A percentile compares a stretch with the other conserved stretches of the same genome.
phyloP scores from a whole-genome alignment of 164 flowering plant species.

The Umbellularia californica region DNA sequence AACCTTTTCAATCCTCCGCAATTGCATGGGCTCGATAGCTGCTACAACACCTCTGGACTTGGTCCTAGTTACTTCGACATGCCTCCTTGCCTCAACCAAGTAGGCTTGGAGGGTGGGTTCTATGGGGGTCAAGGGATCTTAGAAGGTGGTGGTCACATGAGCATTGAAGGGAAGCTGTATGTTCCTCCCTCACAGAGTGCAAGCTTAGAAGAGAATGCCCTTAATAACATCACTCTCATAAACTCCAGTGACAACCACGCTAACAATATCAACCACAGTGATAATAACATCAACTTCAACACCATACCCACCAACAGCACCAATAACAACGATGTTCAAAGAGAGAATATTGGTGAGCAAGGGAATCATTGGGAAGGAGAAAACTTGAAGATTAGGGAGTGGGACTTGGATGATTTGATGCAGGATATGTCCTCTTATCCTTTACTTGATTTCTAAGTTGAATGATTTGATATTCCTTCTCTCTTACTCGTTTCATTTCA shows the following conservation, averaged over 20 bases:
- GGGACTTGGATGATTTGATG: slow-evolving; percentile 86
- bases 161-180: slow-evolving; percentile 28
- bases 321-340: slow-evolving; percentile 25
- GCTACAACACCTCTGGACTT: slow-evolving; percentile 14
- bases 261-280: not conserved
- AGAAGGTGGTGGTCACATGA: slow-evolving; percentile 13
- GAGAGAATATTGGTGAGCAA: slow-evolving; percentile 13
- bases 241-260: not conserved
- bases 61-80: slow-evolving; percentile 17
- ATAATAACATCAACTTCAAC: slow-evolving; percentile 2
- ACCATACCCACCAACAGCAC: slow-evolving; percentile 14
- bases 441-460: slow-evolving; percentile 61
- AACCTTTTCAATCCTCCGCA: slow-evolving; percentile 24
- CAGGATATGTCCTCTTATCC: slow-evolving; percentile 64
- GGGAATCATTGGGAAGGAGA: slow-evolving; percentile 57
- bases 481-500: slow-evolving; percentile 1
- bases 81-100: slow-evolving; percentile 29
- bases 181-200: slow-evolving; percentile 47
- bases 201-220: slow-evolving; percentile 26
- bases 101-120: slow-evolving; percentile 17
- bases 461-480: slow-evolving; percentile 6
- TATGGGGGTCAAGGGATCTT: slow-evolving; percentile 28
- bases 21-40: slow-evolving; percentile 13
- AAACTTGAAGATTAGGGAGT: slow-evolving; percentile 58
- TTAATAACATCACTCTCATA: not conserved